phyloP scores from a whole-genome alignment of 2,329 filamentous ascomycete genomes.

The Penicillium italicum region DNA sequence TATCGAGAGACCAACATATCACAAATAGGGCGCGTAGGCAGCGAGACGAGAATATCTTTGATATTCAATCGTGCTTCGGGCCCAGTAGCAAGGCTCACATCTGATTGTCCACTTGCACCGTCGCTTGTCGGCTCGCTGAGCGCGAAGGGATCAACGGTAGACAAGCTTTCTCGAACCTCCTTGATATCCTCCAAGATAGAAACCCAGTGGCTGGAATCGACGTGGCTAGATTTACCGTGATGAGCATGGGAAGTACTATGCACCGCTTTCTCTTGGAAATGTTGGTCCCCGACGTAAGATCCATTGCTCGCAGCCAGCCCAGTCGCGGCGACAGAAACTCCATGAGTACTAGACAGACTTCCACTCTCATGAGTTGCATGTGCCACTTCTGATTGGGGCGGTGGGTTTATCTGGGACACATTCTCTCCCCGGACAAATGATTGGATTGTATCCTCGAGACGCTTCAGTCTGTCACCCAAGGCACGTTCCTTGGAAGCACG shows the following conservation, averaged over 20 bases:
- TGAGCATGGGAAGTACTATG: background rate
- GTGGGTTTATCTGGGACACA: background rate
- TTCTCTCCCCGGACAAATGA: background rate
- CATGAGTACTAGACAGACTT: background rate
- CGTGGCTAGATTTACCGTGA: background rate
- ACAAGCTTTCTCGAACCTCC: slow-evolving; percentile 7
- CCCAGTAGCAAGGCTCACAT: slow-evolving; percentile 1
- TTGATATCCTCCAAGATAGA: slow-evolving; percentile 14
- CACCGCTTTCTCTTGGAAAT: background rate
- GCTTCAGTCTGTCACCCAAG: slow-evolving; percentile 8
- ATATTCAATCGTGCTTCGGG: background rate
- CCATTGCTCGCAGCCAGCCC: background rate
- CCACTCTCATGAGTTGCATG: background rate
- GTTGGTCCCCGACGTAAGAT: background rate
- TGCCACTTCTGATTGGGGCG: background rate
- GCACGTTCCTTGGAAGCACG: background rate
- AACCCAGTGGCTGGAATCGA: slow-evolving; percentile 13
- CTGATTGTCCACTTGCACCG: background rate
- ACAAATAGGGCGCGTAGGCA: slow-evolving; percentile 6
- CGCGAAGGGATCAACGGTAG: background rate
- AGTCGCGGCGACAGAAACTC: background rate
- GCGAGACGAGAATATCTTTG: slow-evolving; percentile 1
- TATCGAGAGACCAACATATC: slow-evolving; percentile 12
- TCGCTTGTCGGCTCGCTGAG: background rate
- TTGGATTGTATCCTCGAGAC: slow-evolving; percentile 9